These are phyloP conservation scores for Erythrophleum fordii DNA, from an alignment of 306 rosid genomes.

Conservation along the genomic window DNA sequence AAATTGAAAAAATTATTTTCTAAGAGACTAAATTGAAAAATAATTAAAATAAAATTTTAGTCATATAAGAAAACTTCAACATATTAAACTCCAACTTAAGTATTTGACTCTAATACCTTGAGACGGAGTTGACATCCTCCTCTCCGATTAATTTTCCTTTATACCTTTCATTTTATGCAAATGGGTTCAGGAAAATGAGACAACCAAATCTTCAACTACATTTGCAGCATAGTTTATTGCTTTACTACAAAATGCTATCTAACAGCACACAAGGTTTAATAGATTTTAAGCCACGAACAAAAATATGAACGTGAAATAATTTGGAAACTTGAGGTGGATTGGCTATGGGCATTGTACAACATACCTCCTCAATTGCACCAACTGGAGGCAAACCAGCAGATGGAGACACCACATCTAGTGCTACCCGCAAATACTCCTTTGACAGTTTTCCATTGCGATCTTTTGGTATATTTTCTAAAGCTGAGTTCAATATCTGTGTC, in stretches of 20 bases:
- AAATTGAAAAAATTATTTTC: not conserved
- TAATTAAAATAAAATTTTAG: no score
- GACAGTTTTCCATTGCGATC: conserved; percentile 76
- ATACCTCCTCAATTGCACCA: conserved; percentile 84
- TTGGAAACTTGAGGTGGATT: conserved; percentile 8
- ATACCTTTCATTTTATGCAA: not conserved
- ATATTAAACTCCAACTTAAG: not conserved
- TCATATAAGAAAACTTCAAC: not conserved
- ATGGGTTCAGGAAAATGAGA: conserved; percentile 1
- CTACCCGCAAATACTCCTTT: conserved; percentile 64
- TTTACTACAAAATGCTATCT: not conserved
- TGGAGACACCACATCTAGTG: conserved; percentile 71
- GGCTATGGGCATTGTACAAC: conserved; percentile 21
- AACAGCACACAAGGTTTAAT: not conserved
- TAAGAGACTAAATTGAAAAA: no score
- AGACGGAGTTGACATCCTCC: not conserved
- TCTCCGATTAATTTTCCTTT: not conserved
- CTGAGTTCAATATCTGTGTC: conserved; percentile 69
- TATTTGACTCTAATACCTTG: not conserved
- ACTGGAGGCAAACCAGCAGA: conserved; percentile 88
- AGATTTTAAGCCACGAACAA: not conserved
- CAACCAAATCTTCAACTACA: conserved; percentile 1
- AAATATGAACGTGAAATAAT: conserved; percentile 1
- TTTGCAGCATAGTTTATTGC: conserved; percentile 15
- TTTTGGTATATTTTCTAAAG: conserved; percentile 67